A percentile compares a stretch with the other conserved stretches of the same genome.
Conservation (phyloP, 352 stramenopile species). For the Peronosclerospora sorghi region DNA sequence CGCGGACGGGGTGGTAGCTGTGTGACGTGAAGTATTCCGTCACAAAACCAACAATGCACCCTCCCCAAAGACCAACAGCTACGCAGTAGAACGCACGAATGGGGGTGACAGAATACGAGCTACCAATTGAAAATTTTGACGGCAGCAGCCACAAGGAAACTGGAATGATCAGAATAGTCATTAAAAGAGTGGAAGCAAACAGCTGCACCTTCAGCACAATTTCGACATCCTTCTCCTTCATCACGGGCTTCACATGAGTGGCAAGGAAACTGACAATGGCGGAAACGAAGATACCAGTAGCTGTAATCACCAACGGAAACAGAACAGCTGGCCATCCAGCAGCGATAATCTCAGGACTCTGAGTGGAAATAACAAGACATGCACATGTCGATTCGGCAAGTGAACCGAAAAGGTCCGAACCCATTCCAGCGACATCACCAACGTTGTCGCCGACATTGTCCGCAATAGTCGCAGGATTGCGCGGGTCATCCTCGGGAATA, state of each 20-base stretch:
- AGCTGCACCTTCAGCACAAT: constrained; percentile 96
- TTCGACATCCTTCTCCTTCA: constrained; percentile 94
- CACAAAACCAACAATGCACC: constrained; percentile 96
- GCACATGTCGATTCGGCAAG: constrained; percentile 98
- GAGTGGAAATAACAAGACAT: constrained; percentile 94
- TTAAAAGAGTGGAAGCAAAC: constrained; percentile 93
- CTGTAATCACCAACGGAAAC: constrained; percentile 95
- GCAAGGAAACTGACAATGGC: constrained; percentile 95
- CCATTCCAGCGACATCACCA: constrained; percentile 99
- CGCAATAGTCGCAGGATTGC: constrained; percentile 98
- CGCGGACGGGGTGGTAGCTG: constrained; percentile 92
- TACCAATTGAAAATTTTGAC: constrained; percentile 79
- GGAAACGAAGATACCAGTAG: constrained; percentile 95
- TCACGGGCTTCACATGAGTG: constrained; percentile 92
- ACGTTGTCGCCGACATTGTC: constrained; percentile 99
- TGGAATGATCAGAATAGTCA: constrained; percentile 89
- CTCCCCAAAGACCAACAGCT: constrained; percentile 91
- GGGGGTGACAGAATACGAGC: constrained; percentile 62
- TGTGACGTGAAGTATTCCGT: constrained; percentile 99
- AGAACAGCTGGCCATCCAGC: constrained; percentile 92
- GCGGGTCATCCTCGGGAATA: constrained; percentile 98
- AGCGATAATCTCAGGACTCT: constrained; percentile 83
- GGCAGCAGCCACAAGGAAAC: constrained; percentile 89
- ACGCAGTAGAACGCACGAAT: constrained; percentile 90
- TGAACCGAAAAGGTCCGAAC: constrained; percentile 98